Evolutionary conservation across 768 basidiomycete species (phyloP).

Genomic region (Lactarius sp.): DNA sequence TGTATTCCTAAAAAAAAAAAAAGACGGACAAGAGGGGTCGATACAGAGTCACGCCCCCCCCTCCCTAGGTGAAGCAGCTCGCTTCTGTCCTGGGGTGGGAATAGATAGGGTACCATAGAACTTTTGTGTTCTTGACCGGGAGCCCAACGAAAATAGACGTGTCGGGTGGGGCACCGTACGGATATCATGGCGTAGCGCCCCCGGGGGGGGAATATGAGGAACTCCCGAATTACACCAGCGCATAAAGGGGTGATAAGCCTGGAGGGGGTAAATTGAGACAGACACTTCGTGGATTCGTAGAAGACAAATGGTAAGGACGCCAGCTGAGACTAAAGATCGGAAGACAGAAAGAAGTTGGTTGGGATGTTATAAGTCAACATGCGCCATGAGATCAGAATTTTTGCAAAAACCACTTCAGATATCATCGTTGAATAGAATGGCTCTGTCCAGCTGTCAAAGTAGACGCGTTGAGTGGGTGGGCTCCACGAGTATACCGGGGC

Average conservation of each 20-base stretch:
- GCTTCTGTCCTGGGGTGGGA: neutral
- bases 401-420: neutral
- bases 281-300: neutral
- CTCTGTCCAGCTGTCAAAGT: neutral
- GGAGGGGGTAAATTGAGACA: neutral
- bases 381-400: neutral
- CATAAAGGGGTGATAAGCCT: neutral
- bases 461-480: neutral
- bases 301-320: neutral
- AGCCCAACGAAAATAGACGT: neutral
- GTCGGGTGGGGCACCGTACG: neutral
- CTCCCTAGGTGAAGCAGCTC: neutral
- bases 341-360: neutral
- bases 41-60: neutral
- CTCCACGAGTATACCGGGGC: neutral
- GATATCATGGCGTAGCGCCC: neutral
- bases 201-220: neutral
- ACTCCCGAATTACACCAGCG: neutral
- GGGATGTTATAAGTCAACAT: neutral
- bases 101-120: neutral
- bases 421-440: neutral
- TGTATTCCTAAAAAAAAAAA: neutral
- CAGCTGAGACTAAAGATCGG: neutral
- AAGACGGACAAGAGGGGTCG: neutral
- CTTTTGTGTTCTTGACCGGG: neutral